Base-by-base conservation (phyloP, 2,329 filamentous ascomycete species). In the Dactylellina leptospora region DNA sequence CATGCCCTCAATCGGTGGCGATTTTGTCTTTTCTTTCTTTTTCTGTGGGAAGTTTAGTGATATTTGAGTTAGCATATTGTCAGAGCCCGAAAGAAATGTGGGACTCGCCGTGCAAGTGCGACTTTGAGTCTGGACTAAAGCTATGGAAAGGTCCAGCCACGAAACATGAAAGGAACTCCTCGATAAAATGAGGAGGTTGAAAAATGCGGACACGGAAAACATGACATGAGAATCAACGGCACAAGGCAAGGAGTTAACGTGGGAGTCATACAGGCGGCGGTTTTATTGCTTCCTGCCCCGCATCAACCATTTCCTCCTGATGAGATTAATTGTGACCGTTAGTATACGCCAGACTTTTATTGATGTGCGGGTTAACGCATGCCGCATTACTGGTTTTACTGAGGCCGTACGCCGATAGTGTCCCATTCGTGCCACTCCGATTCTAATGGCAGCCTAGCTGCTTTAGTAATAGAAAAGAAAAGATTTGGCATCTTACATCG, bases 1-100 rank as follows among this genome's bases (percentile, higher is more conserved):
- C 66, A 74, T 72, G 25, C 74, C 71, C 38, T 76, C 69, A 18
- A 59, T 58, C n/a, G 74, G 73, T 30, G 73, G 68, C 16, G 64
- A 56, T 50, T 68, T 70, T 8, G 61, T 70, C 55, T 74, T 74
- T 40, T 42, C 59, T 47, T 60, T 61, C 50, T 61, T 63, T 27
- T 68, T 64, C 64, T 66, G 25, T 33, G n/a, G 4, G 11, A n/a
- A n/a, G n/a, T 45, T 13, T 18, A 27, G 22, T 44, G 30, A 18
- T 18, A 50, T 38, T 50, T n/a, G 8, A 47, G 54, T 69, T 71
- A 70, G 62, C 38, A 3, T 27, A 18, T 20, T 36, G 18, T 3
- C 9, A 53, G 3, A 40, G 10, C 22, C 36, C 42, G 20, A 27
- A 42, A 22, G 40, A 25, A 28, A 16, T 38, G 8, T 9, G 36